Percentiles rank a stretch among this genome's conserved stretches.
These are phyloP conservation scores for Trichaptum fuscoviolaceum DNA, from an alignment of 768 basidiomycete genomes.

Conservation along the genomic window DNA sequence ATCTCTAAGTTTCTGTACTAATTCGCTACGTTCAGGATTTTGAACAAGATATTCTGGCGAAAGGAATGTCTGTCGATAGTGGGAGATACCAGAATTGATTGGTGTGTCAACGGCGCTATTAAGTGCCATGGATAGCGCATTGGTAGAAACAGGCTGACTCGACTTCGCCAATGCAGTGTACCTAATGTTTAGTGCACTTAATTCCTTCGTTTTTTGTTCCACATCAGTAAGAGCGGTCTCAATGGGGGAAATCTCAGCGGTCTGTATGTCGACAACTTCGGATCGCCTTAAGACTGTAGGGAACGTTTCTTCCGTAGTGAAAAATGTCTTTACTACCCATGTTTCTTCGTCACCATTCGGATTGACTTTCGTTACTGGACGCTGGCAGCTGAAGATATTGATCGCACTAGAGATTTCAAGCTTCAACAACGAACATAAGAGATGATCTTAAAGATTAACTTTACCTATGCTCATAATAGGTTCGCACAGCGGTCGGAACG, in stretches of 20 bases:
- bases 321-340: conserved; percentile 88
- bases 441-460: conserved; percentile 11
- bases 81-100: conserved; percentile 65
- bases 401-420: conserved; percentile 51
- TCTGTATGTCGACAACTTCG: conserved; percentile 67
- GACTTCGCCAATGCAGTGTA: conserved; percentile 80
- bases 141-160: conserved; percentile 66
- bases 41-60: conserved; percentile 57
- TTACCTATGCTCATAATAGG: conserved; percentile 85
- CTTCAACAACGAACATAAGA: not conserved
- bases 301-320: conserved; percentile 82
- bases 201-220: conserved; percentile 72
- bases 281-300: conserved; percentile 89
- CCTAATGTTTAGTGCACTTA: conserved; percentile 59
- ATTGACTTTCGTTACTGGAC: conserved; percentile 58
- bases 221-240: conserved; percentile 81
- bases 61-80: conserved; percentile 76
- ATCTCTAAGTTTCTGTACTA: conserved; percentile 64
- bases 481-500: conserved; percentile 71
- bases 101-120: conserved; percentile 87
- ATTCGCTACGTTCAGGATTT: conserved; percentile 64
- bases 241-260: conserved; percentile 79
- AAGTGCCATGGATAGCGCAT: conserved; percentile 78
- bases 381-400: conserved; percentile 73
- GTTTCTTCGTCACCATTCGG: conserved; percentile 65